A percentile compares a stretch with the other conserved stretches of the same genome.
These are phyloP conservation scores for Verticillium nonalfalfae DNA, from an alignment of 2,329 filamentous ascomycete species.

Conservation along the genomic window DNA sequence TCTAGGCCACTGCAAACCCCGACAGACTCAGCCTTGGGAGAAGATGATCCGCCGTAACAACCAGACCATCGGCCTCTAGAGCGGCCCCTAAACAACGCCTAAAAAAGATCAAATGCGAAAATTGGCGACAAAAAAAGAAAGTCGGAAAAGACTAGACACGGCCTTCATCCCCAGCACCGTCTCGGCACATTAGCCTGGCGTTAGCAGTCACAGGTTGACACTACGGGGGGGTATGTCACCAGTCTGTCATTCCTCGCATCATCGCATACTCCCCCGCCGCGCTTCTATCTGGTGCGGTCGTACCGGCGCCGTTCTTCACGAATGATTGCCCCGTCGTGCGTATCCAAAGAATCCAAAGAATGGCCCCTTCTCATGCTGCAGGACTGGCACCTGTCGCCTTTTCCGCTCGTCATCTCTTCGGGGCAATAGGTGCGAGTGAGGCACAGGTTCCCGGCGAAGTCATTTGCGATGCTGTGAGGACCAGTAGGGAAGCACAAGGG, in stretches of 20 bases:
- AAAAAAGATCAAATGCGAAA: neutral
- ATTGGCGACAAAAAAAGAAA: neutral
- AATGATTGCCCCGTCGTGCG: neutral
- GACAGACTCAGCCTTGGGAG: conserved; percentile 25
- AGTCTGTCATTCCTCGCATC: neutral
- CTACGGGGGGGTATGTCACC: neutral
- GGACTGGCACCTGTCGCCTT: neutral
- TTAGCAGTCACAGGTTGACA: neutral
- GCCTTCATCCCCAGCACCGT: neutral
- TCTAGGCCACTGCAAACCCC: conserved; percentile 29
- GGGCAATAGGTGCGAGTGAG: neutral
- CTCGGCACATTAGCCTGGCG: neutral
- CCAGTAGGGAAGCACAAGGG: neutral
- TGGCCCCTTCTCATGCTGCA: neutral
- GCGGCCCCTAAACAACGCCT: neutral
- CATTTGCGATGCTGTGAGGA: neutral
- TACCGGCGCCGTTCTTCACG: neutral
- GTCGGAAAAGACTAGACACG: neutral
- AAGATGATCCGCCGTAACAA: conserved; percentile 27
- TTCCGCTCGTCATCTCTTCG: neutral
- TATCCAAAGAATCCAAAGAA: neutral
- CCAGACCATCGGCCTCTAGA: conserved; percentile 12
- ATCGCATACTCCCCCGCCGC: neutral
- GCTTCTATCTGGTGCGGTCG: neutral
- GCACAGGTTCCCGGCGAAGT: neutral